Conservation (phyloP, 495 filamentous ascomycete genomes). For the Haplographium delicatum region DNA sequence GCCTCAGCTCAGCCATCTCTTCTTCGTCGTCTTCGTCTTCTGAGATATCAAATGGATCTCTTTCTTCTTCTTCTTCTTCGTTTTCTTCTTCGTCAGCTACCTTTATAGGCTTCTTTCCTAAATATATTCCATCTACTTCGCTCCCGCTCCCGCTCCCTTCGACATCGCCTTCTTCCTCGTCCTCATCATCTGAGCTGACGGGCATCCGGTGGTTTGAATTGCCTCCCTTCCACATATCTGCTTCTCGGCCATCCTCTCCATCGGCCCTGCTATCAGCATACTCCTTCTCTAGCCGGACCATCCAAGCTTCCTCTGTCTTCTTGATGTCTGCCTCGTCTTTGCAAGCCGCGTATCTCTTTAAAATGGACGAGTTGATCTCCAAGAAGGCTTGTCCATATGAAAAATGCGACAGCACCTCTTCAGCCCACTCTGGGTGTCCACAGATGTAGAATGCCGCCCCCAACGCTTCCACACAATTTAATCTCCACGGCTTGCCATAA, state of each 20-base stretch:
- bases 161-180: constrained; percentile 47
- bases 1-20: constrained; percentile 87
- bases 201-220: constrained; percentile 68
- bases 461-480: constrained; percentile 94
- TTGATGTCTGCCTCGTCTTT: constrained; percentile 82
- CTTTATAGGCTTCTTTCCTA: constrained; percentile 46
- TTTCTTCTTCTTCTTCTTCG: constrained; percentile 39
- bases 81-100: constrained; percentile 28
- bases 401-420: constrained; percentile 74
- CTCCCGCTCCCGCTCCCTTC: constrained; percentile 27
- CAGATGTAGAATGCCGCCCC: constrained; percentile 91
- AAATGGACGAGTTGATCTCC: constrained; percentile 74
- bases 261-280: constrained; percentile 73
- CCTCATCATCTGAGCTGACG: constrained; percentile 50
- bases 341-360: constrained; percentile 83
- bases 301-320: constrained; percentile 76
- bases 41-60: constrained; percentile 67
- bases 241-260: constrained; percentile 45
- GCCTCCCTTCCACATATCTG: constrained; percentile 78
- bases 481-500: constrained; percentile 87
- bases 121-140: constrained; percentile 50
- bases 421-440: constrained; percentile 85
- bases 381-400: constrained; percentile 83
- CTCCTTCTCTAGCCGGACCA: constrained; percentile 83
- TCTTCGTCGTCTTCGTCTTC: constrained; percentile 75